Conservation (phyloP, 2,329 filamentous ascomycete genomes). For the Iodosphaeria phyllophila region DNA sequence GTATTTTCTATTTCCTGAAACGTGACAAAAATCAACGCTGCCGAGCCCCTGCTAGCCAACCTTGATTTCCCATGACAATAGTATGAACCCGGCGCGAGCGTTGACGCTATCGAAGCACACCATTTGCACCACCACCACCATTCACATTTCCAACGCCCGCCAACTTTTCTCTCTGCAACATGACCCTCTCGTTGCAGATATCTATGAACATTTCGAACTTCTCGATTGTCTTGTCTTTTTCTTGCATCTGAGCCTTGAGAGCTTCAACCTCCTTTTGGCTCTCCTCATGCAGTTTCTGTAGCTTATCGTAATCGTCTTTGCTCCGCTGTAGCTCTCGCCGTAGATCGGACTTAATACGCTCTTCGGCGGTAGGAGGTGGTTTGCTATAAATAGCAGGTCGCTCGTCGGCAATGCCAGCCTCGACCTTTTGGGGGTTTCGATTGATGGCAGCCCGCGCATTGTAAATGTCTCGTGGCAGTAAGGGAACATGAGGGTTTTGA, state of each 20-base stretch:
- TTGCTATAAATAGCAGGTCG: constrained; percentile 49
- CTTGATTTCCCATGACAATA: no score
- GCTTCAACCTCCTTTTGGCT: constrained; percentile 38
- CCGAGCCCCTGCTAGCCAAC: no score
- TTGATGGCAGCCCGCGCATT: constrained; percentile 49
- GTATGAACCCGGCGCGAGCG: no score
- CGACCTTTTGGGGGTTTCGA: constrained; percentile 43
- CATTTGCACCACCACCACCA: constrained; percentile 8
- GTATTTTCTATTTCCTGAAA: no score
- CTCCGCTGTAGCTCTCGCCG: constrained; percentile 39
- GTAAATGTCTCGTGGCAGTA: constrained; percentile 47
- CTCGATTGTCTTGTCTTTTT: constrained; percentile 42
- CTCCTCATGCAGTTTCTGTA: constrained; percentile 34
- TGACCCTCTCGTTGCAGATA: constrained; percentile 48
- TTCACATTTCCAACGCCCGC: constrained; percentile 13
- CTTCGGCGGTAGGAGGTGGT: constrained; percentile 41
- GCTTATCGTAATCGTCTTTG: constrained; percentile 35
- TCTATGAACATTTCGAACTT: constrained; percentile 54
- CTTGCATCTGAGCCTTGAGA: constrained; percentile 37
- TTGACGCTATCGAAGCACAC: no score
- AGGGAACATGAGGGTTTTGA: constrained; percentile 42
- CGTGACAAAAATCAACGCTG: no score
- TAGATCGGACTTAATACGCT: constrained; percentile 43
- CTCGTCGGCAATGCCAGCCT: constrained; percentile 38
- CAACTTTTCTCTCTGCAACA: constrained; percentile 39